A percentile compares a stretch with the other conserved stretches of the same genome.
These are phyloP conservation scores for Talaromyces funiculosus DNA, from an alignment of 2,329 filamentous ascomycete genomes.

Conservation along the genomic window DNA sequence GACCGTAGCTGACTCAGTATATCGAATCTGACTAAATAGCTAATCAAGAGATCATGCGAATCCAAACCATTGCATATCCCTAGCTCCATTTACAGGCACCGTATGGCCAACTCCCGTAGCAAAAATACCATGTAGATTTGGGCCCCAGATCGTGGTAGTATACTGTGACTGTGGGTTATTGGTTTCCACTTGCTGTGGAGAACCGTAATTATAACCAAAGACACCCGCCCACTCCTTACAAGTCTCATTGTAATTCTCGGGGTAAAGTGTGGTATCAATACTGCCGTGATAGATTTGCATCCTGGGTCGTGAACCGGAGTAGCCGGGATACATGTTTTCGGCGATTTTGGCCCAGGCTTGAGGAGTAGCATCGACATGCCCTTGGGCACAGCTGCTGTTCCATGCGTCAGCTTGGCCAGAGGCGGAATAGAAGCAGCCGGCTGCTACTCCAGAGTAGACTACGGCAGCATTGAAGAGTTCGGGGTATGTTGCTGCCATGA, in stretches of 20 bases:
- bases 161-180: slow-evolving; percentile 19
- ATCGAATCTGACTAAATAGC: too few species aligned
- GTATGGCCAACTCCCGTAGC: slow-evolving; percentile 21
- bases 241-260: slow-evolving; percentile 53
- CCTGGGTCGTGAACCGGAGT: slow-evolving; percentile 46
- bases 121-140: slow-evolving; percentile 20
- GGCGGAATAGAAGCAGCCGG: slow-evolving; percentile 14
- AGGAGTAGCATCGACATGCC: slow-evolving; percentile 18
- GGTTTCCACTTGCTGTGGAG: slow-evolving; percentile 14
- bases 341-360: slow-evolving; percentile 20
- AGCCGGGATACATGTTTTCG: slow-evolving; percentile 21
- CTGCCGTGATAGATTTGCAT: slow-evolving; percentile 57
- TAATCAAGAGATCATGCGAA: slow-evolving; percentile 15
- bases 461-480: slow-evolving; percentile 3
- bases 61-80: slow-evolving; percentile 24
- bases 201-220: slow-evolving; percentile 32
- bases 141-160: slow-evolving; percentile 21
- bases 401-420: slow-evolving; percentile 18
- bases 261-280: slow-evolving; percentile 46
- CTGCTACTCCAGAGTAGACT: slow-evolving; percentile 5
- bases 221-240: slow-evolving; percentile 54
- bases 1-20: too few species aligned
- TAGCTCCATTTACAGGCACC: slow-evolving; percentile 18
- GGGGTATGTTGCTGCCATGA: slow-evolving; percentile 13
- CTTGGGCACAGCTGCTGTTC: slow-evolving; percentile 22